These are phyloP conservation scores for Phytophthora crassamura DNA, from an alignment of 352 stramenopile genomes.

Conservation along the genomic window DNA sequence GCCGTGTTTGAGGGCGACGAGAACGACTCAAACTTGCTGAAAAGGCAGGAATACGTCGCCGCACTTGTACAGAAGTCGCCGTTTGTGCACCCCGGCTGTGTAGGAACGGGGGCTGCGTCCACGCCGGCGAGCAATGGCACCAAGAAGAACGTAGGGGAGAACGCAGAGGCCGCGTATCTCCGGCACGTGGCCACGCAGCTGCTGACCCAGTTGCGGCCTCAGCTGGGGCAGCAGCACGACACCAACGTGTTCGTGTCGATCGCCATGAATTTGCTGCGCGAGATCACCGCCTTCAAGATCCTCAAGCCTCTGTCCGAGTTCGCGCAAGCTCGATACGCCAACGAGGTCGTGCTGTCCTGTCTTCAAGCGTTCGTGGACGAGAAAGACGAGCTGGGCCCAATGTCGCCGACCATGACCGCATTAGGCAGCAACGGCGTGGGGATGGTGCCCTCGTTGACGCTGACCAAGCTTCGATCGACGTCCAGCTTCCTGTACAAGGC, in stretches of 20 bases:
- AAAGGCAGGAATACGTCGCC: slow-evolving; percentile 64
- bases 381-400: slow-evolving; percentile 32
- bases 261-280: slow-evolving; percentile 67
- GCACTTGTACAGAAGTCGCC: slow-evolving; percentile 61
- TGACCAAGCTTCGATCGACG: slow-evolving; percentile 65
- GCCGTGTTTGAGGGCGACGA: slow-evolving; percentile 62
- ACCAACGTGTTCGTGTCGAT: slow-evolving; percentile 76
- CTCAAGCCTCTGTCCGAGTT: slow-evolving; percentile 78
- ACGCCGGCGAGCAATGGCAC: slow-evolving; percentile 3
- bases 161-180: slow-evolving; percentile 62
- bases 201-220: slow-evolving; percentile 70
- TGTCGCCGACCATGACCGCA: slow-evolving; percentile 17
- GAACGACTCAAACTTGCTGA: slow-evolving; percentile 55
- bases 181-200: slow-evolving; percentile 73
- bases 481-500: slow-evolving; percentile 76
- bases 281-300: slow-evolving; percentile 67
- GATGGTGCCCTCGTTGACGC: slow-evolving; percentile 44
- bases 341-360: slow-evolving; percentile 62
- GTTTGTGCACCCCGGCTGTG: slow-evolving; percentile 78
- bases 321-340: slow-evolving; percentile 69
- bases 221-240: slow-evolving; percentile 56
- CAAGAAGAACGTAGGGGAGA: slow-evolving; percentile 43
- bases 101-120: slow-evolving; percentile 15
- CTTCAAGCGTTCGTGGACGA: slow-evolving; percentile 47
- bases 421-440: slow-evolving; percentile 25